phyloP scores from a whole-genome alignment of 1,284 basidiomycete species.

The Vanrija sp. region DNA sequence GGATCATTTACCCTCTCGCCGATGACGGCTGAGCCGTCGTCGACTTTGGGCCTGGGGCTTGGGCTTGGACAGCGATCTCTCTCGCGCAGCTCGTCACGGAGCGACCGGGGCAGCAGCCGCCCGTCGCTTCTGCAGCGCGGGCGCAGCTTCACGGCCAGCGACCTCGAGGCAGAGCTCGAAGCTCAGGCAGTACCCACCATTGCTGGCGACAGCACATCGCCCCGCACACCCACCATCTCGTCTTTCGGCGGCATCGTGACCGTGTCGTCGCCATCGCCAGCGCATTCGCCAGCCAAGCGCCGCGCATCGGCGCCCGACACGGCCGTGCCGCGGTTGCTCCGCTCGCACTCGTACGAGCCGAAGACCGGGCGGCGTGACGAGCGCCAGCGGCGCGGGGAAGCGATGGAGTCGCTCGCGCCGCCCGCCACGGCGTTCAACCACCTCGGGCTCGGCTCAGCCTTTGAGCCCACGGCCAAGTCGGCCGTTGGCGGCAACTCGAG shows the following conservation, averaged over 20 bases:
- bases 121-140: conserved; percentile 43
- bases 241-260: background rate
- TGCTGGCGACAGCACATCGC: background rate
- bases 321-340: background rate
- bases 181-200: background rate
- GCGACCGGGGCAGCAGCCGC: conserved; percentile 16
- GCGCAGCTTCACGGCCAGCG: conserved; percentile 45
- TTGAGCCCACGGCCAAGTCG: background rate
- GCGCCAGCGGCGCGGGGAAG: too few relatives aligned
- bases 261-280: background rate
- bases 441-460: conserved; percentile 3
- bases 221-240: background rate
- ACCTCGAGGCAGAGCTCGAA: conserved; percentile 34
- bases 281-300: background rate
- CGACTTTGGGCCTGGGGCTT: too few relatives aligned
- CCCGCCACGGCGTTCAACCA: too few relatives aligned
- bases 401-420: too few relatives aligned
- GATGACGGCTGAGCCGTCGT: conserved; percentile 8
- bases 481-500: background rate
- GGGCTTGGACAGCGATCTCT: conserved; percentile 23
- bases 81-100: conserved; percentile 10
- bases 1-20: background rate
- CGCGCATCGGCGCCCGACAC: background rate
- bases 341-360: conserved; percentile 1
- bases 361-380: background rate